Conservation (phyloP, 2,329 filamentous ascomycete species). For the Ceratocystis colombiana region DNA sequence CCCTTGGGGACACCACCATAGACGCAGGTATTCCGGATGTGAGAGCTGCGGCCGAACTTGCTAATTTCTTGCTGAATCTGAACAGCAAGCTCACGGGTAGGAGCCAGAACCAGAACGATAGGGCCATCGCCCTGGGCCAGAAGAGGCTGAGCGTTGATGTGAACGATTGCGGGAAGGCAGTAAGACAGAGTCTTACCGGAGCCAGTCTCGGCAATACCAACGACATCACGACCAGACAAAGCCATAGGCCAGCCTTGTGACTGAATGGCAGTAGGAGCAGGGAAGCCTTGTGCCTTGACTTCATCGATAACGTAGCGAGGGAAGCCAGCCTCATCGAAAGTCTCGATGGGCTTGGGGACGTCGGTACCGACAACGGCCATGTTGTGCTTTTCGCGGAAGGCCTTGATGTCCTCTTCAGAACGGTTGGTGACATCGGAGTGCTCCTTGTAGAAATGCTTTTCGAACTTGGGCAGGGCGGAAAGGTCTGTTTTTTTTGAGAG, state of each 20-base stretch:
- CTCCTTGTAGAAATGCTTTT: constrained; percentile 99
- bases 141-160: constrained; percentile 98
- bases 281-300: constrained; percentile 95
- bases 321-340: constrained; percentile 95
- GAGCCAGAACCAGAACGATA: constrained; percentile 90
- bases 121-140: constrained; percentile 90
- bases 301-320: constrained; percentile 95
- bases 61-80: constrained; percentile 98
- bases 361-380: constrained; percentile 73
- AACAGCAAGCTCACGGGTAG: constrained; percentile 93
- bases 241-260: constrained; percentile 99
- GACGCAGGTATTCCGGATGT: constrained; percentile 96
- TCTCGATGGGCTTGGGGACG: constrained; percentile 89
- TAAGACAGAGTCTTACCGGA: constrained; percentile 99
- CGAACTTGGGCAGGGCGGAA: constrained; percentile 77
- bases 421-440: constrained; percentile 66
- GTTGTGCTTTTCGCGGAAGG: constrained; percentile 74
- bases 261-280: constrained; percentile 88
- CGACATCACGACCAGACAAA: constrained; percentile 91
- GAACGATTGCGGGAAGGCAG: constrained; percentile 93
- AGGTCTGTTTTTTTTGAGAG: constrained; percentile 49
- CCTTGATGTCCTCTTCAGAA: constrained; percentile 68
- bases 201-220: constrained; percentile 97
- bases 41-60: constrained; percentile 96
- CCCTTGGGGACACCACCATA: constrained; percentile 99